A percentile compares a stretch with the other conserved stretches of the same genome.
Conservation (phyloP, 2,329 filamentous ascomycete genomes). For the Gyromitra esculenta region DNA sequence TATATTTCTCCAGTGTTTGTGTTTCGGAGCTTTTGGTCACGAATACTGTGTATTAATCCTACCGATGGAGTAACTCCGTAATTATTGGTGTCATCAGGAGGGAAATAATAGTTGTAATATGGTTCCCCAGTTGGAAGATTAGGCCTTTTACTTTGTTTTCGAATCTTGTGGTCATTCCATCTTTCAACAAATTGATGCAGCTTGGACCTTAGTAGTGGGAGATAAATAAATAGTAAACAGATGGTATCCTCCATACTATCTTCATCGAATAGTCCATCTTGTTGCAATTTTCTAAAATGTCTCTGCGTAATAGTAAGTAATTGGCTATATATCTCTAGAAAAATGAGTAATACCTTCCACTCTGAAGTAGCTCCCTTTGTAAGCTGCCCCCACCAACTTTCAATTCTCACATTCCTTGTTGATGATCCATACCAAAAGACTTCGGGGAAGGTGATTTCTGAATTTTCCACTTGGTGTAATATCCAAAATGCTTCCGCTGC, state of each 20-base stretch:
- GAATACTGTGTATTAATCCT: not conserved
- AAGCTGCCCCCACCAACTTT: not conserved
- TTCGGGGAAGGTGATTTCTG: not conserved
- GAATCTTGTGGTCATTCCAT: constrained; percentile 25
- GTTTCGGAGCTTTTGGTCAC: not conserved
- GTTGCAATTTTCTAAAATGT: not conserved
- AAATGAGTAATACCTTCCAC: not conserved
- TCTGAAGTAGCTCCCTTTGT: not conserved
- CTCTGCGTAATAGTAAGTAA: not conserved
- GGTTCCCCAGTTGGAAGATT: constrained; percentile 29
- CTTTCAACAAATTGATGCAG: constrained; percentile 4
- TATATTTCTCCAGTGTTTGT: not conserved
- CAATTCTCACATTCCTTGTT: not conserved
- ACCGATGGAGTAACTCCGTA: not conserved
- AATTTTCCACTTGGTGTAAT: not conserved
- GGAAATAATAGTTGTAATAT: constrained; percentile 18
- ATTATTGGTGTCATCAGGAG: not conserved
- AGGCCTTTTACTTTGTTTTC: constrained; percentile 4
- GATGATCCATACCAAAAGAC: constrained; percentile 7
- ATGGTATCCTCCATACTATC: constrained; percentile 5
- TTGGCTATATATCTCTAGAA: not conserved
- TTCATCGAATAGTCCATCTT: not conserved
- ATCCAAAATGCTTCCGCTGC: not conserved
- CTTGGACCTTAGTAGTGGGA: not conserved
- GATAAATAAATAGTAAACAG: constrained; percentile 15